Evolutionary conservation across 2,329 filamentous ascomycete species (phyloP).

Genomic region (Mycosphaerella arachidis): DNA sequence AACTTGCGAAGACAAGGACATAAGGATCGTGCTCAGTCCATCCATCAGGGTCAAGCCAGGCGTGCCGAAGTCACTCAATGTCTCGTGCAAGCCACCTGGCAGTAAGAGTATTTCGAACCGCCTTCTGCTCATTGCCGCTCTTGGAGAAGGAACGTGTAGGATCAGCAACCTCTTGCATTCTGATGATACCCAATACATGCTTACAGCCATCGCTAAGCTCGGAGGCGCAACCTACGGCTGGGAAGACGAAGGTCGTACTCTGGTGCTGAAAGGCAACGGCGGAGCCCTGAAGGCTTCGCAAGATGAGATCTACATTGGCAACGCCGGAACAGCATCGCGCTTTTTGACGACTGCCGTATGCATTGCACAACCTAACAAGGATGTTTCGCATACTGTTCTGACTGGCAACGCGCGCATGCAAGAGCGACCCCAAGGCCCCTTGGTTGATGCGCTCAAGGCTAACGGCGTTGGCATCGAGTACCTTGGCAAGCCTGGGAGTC

Average conservation of each 20-base stretch:
- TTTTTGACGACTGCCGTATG: conserved; percentile 91
- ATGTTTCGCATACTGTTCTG: conserved; percentile 66
- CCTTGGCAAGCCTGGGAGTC: conserved; percentile 73
- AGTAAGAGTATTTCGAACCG: conserved; percentile 98
- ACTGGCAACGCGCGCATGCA: conserved; percentile 98
- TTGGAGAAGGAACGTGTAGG: conserved; percentile 78
- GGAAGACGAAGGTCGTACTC: conserved; percentile 89
- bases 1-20: conserved; percentile 79
- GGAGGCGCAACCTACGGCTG: conserved; percentile 85
- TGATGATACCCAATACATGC: conserved; percentile 95
- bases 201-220: conserved; percentile 80
- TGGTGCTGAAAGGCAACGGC: conserved; percentile 87
- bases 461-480: conserved; percentile 90
- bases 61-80: conserved; percentile 59
- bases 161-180: conserved; percentile 93
- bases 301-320: conserved; percentile 83
- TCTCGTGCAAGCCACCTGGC: conserved; percentile 81
- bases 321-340: conserved; percentile 90
- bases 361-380: conserved; percentile 63
- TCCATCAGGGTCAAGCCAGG: conserved; percentile 70
- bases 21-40: conserved; percentile 76
- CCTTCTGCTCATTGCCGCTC: conserved; percentile 85
- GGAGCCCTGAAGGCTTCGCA: conserved; percentile 72
- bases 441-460: conserved; percentile 80
- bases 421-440: conserved; percentile 82